phyloP scores from a whole-genome alignment of 768 basidiomycete genomes.

The Lactifluus subvellereus region DNA sequence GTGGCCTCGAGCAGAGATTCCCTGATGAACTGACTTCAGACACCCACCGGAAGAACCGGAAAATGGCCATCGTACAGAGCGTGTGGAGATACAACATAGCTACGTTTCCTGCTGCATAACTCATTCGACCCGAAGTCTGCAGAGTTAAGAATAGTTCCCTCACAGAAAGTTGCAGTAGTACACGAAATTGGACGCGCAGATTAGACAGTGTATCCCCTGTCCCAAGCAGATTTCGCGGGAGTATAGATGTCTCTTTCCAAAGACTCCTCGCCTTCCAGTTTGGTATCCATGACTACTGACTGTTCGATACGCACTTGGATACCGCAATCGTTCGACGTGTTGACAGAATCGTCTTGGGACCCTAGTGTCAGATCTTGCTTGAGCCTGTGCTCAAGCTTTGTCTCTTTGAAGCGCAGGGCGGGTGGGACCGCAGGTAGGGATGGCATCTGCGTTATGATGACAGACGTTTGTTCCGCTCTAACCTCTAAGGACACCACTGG shows the following conservation, averaged over 20 bases:
- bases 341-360: background rate
- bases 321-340: conserved; percentile 12
- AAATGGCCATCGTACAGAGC: no score
- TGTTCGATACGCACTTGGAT: conserved; percentile 21
- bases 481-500: conserved; percentile 20
- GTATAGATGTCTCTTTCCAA: background rate
- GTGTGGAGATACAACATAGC: no score
- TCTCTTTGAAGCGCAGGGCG: background rate
- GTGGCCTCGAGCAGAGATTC: no score
- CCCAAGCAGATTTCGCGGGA: background rate
- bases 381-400: background rate
- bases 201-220: background rate
- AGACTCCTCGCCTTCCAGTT: background rate
- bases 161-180: background rate
- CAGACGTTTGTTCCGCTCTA: conserved; percentile 14
- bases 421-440: background rate
- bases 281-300: background rate
- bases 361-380: background rate
- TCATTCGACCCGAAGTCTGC: no score
- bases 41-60: no score
- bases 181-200: background rate
- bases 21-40: no score
- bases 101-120: no score
- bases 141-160: background rate
- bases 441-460: background rate